Evolutionary conservation across 1,284 basidiomycete species (phyloP).

Genomic region (Heterobasidion occidentale): DNA sequence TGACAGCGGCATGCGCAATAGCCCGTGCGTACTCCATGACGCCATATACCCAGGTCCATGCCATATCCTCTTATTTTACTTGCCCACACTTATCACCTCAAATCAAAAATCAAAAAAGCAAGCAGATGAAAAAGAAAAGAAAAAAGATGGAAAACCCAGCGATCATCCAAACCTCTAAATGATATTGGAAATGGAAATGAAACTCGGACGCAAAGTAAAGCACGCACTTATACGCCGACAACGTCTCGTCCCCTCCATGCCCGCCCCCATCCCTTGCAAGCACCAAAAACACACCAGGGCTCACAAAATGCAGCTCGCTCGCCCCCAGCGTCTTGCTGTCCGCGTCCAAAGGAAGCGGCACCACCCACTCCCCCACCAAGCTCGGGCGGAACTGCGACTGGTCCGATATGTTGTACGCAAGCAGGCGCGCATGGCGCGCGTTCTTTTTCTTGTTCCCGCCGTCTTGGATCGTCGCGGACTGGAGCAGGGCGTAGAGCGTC

Average conservation of each 20-base stretch:
- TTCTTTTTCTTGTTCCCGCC: constrained; percentile 41
- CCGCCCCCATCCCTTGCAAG: constrained; percentile 58
- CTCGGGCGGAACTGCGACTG: constrained; percentile 19
- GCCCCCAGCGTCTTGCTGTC: constrained; percentile 44
- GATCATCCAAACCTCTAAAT: not conserved
- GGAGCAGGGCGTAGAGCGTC: constrained; percentile 54
- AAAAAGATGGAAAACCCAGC: not conserved
- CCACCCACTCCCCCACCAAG: constrained; percentile 53
- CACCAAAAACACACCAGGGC: constrained; percentile 44
- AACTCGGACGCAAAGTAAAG: not conserved
- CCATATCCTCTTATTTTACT: too few relatives aligned
- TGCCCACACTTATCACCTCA: too few relatives aligned
- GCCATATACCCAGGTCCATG: too few relatives aligned
- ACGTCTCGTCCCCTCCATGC: constrained; percentile 40
- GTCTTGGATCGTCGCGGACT: constrained; percentile 60
- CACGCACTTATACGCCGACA: constrained; percentile 50
- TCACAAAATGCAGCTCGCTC: constrained; percentile 54
- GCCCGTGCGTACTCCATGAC: too few relatives aligned
- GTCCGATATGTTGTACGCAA: constrained; percentile 45
- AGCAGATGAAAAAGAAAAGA: too few relatives aligned
- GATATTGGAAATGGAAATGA: not conserved
- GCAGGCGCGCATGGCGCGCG: constrained; percentile 43
- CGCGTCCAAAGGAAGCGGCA: constrained; percentile 46
- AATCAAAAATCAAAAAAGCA: too few relatives aligned
- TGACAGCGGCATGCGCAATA: too few relatives aligned